phyloP scores from a whole-genome alignment of 176 grass and related monocot species.

The Chrysopogon serrulatus region DNA sequence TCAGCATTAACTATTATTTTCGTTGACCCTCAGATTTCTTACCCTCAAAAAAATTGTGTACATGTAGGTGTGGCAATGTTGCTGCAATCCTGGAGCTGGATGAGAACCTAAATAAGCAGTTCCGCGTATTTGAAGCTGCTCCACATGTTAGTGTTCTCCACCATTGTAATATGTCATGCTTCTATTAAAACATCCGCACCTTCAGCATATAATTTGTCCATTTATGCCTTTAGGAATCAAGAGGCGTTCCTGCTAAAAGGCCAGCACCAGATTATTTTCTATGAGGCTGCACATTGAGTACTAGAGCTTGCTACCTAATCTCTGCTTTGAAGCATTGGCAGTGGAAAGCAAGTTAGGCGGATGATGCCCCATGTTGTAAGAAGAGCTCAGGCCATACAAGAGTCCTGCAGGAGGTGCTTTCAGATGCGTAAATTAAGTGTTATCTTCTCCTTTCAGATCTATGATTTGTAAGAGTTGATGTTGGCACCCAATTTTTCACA shows the following conservation, averaged over 20 bases:
- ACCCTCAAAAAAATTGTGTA: not conserved
- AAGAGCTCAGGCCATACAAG: constrained; percentile 6
- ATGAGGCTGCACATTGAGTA: constrained; percentile 17
- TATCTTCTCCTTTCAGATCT: constrained; percentile 30
- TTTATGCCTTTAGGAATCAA: constrained; percentile 61
- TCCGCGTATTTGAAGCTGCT: constrained; percentile 94
- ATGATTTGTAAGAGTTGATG: constrained; percentile 36
- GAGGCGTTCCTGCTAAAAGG: constrained; percentile 92
- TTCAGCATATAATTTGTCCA: constrained; percentile 18
- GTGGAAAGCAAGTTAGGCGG: not conserved
- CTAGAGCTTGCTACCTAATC: not conserved
- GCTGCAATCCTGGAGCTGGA: constrained; percentile 98
- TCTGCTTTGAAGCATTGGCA: constrained; percentile 1
- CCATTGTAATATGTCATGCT: not conserved
- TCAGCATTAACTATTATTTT: not conserved
- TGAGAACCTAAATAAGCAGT: constrained; percentile 88
- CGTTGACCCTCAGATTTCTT: not conserved
- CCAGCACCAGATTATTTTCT: constrained; percentile 97
- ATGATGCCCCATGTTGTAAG: constrained; percentile 17
- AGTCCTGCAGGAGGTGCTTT: constrained; percentile 29
- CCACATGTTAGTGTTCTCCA: constrained; percentile 70
- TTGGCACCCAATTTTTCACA: constrained; percentile 2
- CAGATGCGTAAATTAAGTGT: constrained; percentile 28
- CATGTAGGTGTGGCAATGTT: constrained; percentile 93
- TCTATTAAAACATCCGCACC: not conserved